Conservation (phyloP, 495 filamentous ascomycete genomes). For the Ramalina intermedia region DNA sequence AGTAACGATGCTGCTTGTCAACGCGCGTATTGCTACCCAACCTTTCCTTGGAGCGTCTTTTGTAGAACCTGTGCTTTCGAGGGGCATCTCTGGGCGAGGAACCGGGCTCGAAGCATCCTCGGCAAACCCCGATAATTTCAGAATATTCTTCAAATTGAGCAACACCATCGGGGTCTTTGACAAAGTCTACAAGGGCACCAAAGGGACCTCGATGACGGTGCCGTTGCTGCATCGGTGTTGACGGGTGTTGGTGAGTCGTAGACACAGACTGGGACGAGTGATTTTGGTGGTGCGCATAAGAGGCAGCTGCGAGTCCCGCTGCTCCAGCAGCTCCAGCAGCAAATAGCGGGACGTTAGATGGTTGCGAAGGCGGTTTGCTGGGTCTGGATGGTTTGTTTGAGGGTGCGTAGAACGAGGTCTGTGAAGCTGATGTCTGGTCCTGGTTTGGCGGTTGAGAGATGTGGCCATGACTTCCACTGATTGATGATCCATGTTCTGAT, state of each 20-base stretch:
- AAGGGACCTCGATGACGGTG: constrained; percentile 40
- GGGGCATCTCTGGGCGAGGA: constrained; percentile 47
- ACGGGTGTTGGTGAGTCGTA: neutral
- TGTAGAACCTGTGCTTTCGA: constrained; percentile 44
- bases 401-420: neutral
- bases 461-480: constrained; percentile 7
- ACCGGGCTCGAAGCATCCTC: constrained; percentile 51
- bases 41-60: constrained; percentile 29
- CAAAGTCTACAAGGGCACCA: constrained; percentile 44
- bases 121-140: constrained; percentile 55
- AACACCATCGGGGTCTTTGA: constrained; percentile 53
- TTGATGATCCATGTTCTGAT: constrained; percentile 18
- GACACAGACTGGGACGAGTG: constrained; percentile 6
- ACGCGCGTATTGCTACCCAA: constrained; percentile 33
- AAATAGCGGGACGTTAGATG: constrained; percentile 29
- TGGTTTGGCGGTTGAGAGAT: constrained; percentile 11
- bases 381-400: constrained; percentile 13
- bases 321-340: constrained; percentile 34
- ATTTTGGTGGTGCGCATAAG: constrained; percentile 13
- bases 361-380: constrained; percentile 24
- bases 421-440: constrained; percentile 5
- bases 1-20: constrained; percentile 43
- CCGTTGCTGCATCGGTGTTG: constrained; percentile 27
- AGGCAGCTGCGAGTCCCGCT: constrained; percentile 28
- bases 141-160: constrained; percentile 61